Evolutionary conservation across 768 basidiomycete species (phyloP).

Genomic region (Agaricus blazei): DNA sequence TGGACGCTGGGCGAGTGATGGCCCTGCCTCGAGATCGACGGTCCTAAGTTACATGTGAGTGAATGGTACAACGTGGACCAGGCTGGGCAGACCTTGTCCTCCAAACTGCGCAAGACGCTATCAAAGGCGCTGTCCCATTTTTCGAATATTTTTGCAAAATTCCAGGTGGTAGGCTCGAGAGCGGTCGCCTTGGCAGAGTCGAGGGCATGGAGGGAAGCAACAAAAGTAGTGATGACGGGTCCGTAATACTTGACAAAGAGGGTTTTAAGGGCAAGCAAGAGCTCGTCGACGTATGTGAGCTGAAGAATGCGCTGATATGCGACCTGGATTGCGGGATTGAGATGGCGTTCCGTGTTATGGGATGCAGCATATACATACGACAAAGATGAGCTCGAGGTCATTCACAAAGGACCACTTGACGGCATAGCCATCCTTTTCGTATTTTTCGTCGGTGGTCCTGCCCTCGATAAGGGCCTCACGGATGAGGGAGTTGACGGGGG

Average conservation of each 20-base stretch:
- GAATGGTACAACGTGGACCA: conserved; percentile 13
- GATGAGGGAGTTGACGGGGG: conserved; percentile 85
- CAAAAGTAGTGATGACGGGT: conserved; percentile 78
- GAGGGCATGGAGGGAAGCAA: conserved; percentile 73
- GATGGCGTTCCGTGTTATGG: not conserved
- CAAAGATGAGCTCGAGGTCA: conserved; percentile 94
- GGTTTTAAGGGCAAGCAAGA: conserved; percentile 73
- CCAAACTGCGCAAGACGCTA: conserved; percentile 65
- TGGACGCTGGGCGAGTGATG: conserved; percentile 29
- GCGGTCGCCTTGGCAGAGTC: conserved; percentile 39
- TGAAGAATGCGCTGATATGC: conserved; percentile 96
- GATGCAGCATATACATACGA: conserved; percentile 47
- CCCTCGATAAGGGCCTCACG: conserved; percentile 92
- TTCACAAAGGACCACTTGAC: conserved; percentile 95
- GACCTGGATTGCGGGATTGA: conserved; percentile 45
- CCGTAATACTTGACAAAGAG: conserved; percentile 86
- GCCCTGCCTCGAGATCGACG: conserved; percentile 60
- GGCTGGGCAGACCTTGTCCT: conserved; percentile 61
- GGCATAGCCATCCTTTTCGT: conserved; percentile 92
- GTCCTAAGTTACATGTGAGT: conserved; percentile 39
- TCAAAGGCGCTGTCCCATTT: conserved; percentile 84
- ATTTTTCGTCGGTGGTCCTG: conserved; percentile 72
- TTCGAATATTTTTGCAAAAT: conserved; percentile 65
- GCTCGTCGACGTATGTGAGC: conserved; percentile 88
- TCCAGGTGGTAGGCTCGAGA: conserved; percentile 46